Conservation (phyloP, 306 rosid genomes). For the Trifolium repens region DNA sequence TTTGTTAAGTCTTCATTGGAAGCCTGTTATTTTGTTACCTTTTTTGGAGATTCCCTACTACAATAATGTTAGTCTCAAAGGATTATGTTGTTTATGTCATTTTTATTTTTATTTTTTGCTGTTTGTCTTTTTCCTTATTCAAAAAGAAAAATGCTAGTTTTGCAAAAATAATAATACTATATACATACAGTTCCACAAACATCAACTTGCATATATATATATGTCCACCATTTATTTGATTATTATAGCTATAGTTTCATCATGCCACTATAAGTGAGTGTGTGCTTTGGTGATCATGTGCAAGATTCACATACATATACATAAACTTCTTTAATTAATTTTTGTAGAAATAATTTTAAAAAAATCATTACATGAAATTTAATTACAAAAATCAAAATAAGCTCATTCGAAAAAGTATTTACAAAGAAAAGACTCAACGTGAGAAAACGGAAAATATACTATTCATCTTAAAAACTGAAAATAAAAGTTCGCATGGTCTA, state of each 20-base stretch:
- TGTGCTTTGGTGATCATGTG: background rate
- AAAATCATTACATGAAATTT: background rate
- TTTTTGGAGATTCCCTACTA: slow-evolving; percentile 41
- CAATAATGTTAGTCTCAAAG: slow-evolving; percentile 35
- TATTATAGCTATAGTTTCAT: background rate
- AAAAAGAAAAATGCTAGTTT: background rate
- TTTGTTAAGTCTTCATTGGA: slow-evolving; percentile 38
- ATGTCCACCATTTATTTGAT: background rate
- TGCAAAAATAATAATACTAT: slow-evolving; percentile 14
- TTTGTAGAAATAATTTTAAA: background rate
- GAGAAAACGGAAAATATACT: background rate
- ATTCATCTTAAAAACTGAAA: background rate
- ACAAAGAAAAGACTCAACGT: background rate
- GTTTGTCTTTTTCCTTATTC: slow-evolving; percentile 21
- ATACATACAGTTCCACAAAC: background rate
- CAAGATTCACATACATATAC: background rate
- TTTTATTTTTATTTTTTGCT: background rate
- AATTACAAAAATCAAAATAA: background rate
- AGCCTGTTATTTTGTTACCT: slow-evolving; percentile 38
- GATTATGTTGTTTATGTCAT: slow-evolving; percentile 17
- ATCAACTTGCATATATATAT: slow-evolving; percentile 7
- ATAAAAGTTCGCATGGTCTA: background rate
- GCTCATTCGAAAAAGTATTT: background rate
- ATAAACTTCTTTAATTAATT: background rate
- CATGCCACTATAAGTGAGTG: background rate